These are phyloP conservation scores for Russula abietina DNA, from an alignment of 768 basidiomycete species.

Conservation along the genomic window DNA sequence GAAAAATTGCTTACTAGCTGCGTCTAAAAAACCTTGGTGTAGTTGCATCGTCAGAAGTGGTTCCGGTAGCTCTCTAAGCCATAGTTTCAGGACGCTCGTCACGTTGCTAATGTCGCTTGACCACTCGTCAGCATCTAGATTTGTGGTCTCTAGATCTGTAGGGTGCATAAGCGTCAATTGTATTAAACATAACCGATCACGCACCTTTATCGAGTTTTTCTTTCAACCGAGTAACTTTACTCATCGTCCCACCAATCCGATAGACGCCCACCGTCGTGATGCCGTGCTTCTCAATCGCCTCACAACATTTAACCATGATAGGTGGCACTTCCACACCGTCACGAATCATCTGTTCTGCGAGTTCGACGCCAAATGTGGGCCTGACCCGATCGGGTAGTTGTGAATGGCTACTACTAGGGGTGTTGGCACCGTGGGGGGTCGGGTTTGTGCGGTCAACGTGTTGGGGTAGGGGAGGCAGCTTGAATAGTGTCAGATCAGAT, in stretches of 20 bases:
- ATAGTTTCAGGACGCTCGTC: constrained; percentile 89
- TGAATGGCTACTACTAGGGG: constrained; percentile 30
- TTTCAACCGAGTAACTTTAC: constrained; percentile 77
- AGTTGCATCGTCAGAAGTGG: constrained; percentile 78
- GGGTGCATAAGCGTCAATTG: background rate
- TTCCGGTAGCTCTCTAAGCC: constrained; percentile 94
- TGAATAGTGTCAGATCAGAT: background rate
- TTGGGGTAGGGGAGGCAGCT: constrained; percentile 22
- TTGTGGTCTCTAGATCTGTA: constrained; percentile 76
- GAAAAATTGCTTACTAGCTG: constrained; percentile 65
- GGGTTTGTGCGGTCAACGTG: constrained; percentile 49
- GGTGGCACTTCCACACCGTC: constrained; percentile 86
- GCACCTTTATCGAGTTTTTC: constrained; percentile 80
- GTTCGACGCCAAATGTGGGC: constrained; percentile 89
- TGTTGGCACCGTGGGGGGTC: constrained; percentile 41
- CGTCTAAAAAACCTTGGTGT: constrained; percentile 92
- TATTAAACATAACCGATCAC: constrained; percentile 14
- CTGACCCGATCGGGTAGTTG: constrained; percentile 51
- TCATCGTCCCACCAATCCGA: constrained; percentile 85
- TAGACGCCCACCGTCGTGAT: constrained; percentile 84
- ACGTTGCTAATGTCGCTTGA: constrained; percentile 93
- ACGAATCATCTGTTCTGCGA: constrained; percentile 88
- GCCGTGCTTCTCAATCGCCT: constrained; percentile 89
- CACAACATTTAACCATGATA: constrained; percentile 82
- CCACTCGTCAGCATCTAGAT: constrained; percentile 87